Evolutionary conservation across 306 rosid species (phyloP), one percentile per base, ranked within the genome.

Genomic region (Corylus avellana): DNA sequence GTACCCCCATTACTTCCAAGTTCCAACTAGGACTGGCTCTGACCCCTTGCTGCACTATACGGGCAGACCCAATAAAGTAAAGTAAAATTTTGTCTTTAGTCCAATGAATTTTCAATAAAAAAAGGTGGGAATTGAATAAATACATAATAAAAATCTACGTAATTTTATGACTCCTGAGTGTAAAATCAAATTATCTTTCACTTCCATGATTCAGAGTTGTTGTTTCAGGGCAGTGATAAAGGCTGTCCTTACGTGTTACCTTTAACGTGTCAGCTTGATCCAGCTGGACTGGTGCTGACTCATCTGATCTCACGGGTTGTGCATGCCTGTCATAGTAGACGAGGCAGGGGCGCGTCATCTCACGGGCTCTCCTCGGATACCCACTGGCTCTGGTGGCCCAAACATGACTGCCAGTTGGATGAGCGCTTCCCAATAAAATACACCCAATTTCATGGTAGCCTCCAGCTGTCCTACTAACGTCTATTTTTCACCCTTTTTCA

Each of bases 341-440:
- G 2, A 25, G 8, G 14, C 9, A 4, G 51, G 51, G 70, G 91
- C 75, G 91, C 83, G 81, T 87, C 64, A 20, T 0, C 0, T 83
- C 89, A 89, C 95, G 86, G 77, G 88, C 68, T 63, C 22, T 1
- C 86, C 77, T 94, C 72, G 97, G 97, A 92, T 92, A 64, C 98
- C 83, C 77, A 55, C 66, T 8, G 39, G 2, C 78, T 49, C 76
- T 49, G 35, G 46, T 42, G 48, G 62, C 3, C 87, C 10, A 78
- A 69, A 50, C 80, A 66, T 77, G 75, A 42, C 9, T 84, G 91
- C 94, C 97, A 94, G 96, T 82, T 87, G 92, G 87, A 79, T 59
- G 57, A 66, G 5, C 88, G 77, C 81, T 88, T 90, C 92, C 93
- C 97, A 61, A 90, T 86, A 74, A 64, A 73, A 59, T 78, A 77